Base-by-base conservation (phyloP, 805 yeast genomes). In the Debaryomyces hansenii region DNA sequence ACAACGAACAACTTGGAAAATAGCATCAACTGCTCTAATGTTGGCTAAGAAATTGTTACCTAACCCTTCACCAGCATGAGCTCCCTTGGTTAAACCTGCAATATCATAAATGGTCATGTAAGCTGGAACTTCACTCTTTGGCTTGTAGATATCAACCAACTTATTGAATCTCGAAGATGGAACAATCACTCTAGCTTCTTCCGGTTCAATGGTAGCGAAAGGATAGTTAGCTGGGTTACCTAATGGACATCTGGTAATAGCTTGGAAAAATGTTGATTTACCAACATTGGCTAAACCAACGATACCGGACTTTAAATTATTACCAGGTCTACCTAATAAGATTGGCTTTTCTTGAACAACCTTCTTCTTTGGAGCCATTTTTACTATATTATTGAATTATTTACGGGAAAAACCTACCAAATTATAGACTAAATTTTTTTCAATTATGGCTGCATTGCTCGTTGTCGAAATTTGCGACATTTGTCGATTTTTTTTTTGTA, bases 141-240 rank as follows among this genome's bases (percentile, higher is more conserved):
- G 92, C 49, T 80, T 78, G 78, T 90, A 94, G 60, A 86, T 71
- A 42, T 80, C 80, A 59, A 80, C 78, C 44, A 94, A 78, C 51
- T 77, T 79, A 60, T 92, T 96, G 61, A 94, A 83, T 67, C 96
- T 83, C 51, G 86, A 80, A 50, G 96, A 88, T 59, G 97, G 97
- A 50, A 94, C 98, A 55, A 84, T 82, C 45, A 92, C 96, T 66
- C 96, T 83, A 40, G 98, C 97, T 75, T 92, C 97, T 74, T 94
- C 98, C 45, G 99, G 98, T 58, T 92, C 97, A 65, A 90, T 90
- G 46, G 99, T 92, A 37, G 99, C 99, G 66, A 90, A 92, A 20
- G 99, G 99, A 68, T 91, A 92, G 70, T 92, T 92, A 48, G 98
- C 99, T 46, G 99, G 98, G 74, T 80, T 90, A 52, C 99, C 98